Evolutionary conservation across 2,329 filamentous ascomycete genomes (phyloP).

Genomic region (Chaetomiaceae sp.): DNA sequence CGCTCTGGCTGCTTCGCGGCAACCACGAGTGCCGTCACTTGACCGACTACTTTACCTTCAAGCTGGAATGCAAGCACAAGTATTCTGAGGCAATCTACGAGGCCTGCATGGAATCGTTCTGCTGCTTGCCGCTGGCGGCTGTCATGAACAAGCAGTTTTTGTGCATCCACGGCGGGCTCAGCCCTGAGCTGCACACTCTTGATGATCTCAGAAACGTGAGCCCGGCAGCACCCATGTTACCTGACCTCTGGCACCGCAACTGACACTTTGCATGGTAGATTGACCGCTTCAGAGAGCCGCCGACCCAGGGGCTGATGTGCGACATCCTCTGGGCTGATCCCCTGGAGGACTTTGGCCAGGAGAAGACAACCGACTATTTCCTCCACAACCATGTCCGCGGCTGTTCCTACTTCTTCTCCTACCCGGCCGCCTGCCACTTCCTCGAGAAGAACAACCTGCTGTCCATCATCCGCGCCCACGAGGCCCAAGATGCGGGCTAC

Average conservation of each 20-base stretch:
- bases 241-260: not conserved
- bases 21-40: conserved; percentile 99
- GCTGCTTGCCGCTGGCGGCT: conserved; percentile 83
- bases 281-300: conserved; percentile 94
- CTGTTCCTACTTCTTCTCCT: conserved; percentile 99
- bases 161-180: conserved; percentile 94
- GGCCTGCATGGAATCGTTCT: conserved; percentile 98
- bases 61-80: conserved; percentile 99
- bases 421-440: conserved; percentile 93
- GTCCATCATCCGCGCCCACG: conserved; percentile 94
- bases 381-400: conserved; percentile 97
- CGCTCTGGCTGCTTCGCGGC: conserved; percentile 91
- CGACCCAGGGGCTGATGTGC: conserved; percentile 97
- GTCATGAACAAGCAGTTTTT: conserved; percentile 99
- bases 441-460: conserved; percentile 98
- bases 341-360: conserved; percentile 95
- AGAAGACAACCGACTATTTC: conserved; percentile 97
- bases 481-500: conserved; percentile 97
- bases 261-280: conserved; percentile 57
- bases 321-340: conserved; percentile 99
- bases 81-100: conserved; percentile 96
- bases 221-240: conserved; percentile 19
- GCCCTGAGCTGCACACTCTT: conserved; percentile 90
- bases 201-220: conserved; percentile 86
- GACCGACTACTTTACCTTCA: conserved; percentile 99